These are phyloP conservation scores for Xylaria arbuscula DNA, from an alignment of 2,329 filamentous ascomycete genomes.

Conservation along the genomic window DNA sequence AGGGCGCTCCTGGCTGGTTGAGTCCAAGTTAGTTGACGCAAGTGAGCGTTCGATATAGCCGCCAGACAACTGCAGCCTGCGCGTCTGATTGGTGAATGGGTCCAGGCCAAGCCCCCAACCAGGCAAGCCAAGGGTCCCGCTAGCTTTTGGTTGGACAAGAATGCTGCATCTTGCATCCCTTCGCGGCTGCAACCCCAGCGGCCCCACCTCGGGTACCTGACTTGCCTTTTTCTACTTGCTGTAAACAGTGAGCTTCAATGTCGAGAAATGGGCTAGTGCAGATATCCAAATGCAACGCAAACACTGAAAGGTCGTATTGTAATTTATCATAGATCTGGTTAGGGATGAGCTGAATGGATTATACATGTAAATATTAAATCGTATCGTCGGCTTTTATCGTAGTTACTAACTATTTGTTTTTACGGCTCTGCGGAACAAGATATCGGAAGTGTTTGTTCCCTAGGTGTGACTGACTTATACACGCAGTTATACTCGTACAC, in stretches of 20 bases:
- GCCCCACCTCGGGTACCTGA: slow-evolving; percentile 30
- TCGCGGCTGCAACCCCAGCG: slow-evolving; percentile 46
- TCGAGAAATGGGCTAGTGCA: not conserved
- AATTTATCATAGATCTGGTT: not conserved
- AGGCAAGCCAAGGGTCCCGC: slow-evolving; percentile 23
- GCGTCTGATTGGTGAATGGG: slow-evolving; percentile 42
- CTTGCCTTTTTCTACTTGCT: not conserved
- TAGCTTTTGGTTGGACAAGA: slow-evolving; percentile 46
- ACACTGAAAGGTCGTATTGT: slow-evolving; percentile 25
- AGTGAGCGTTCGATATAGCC: slow-evolving; percentile 50
- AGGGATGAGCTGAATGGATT: slow-evolving; percentile 20
- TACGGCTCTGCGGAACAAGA: not conserved
- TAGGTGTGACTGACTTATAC: not conserved
- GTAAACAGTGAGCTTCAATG: not conserved
- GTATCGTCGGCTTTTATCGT: too few species aligned
- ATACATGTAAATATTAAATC: too few species aligned
- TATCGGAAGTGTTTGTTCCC: not conserved
- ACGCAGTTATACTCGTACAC: not conserved
- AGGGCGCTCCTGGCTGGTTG: slow-evolving; percentile 44
- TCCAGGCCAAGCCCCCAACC: slow-evolving; percentile 38
- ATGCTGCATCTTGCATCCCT: slow-evolving; percentile 39
- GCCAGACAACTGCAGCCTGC: slow-evolving; percentile 39
- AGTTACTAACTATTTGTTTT: too few species aligned
- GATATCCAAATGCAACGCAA: not conserved
- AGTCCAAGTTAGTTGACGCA: slow-evolving; percentile 40